A percentile compares a stretch with the other conserved stretches of the same genome.
phyloP scores from a whole-genome alignment of 306 rosid genomes.

The Rosa persica region DNA sequence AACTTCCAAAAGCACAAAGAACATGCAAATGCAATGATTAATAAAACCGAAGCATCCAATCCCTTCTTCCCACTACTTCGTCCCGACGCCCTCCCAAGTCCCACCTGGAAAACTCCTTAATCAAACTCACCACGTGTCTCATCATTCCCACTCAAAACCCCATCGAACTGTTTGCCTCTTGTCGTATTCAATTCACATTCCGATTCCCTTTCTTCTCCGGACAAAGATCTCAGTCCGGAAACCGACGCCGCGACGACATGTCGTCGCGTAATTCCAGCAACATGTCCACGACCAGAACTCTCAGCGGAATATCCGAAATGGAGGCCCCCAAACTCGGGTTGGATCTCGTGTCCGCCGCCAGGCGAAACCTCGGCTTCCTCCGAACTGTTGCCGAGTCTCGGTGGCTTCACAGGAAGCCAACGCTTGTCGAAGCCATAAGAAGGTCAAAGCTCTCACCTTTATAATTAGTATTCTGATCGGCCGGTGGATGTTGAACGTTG shows the following conservation, averaged over 20 bases:
- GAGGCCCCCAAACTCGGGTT: conserved; percentile 41
- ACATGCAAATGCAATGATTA: background rate
- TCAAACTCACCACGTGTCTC: background rate
- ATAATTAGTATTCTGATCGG: background rate
- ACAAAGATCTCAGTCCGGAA: background rate
- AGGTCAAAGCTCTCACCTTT: conserved; percentile 44
- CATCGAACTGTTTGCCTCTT: background rate
- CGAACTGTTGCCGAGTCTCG: conserved; percentile 48
- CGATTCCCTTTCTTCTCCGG: background rate
- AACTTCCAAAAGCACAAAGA: background rate
- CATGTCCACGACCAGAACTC: conserved; percentile 43
- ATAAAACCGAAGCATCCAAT: conserved; percentile 1
- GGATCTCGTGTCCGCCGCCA: conserved; percentile 71
- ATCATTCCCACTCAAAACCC: conserved; percentile 1
- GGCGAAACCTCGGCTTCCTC: conserved; percentile 55
- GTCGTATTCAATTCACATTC: background rate
- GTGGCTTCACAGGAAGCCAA: conserved; percentile 59
- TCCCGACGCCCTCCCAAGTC: conserved; percentile 19
- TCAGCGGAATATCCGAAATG: conserved; percentile 52
- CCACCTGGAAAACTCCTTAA: background rate
- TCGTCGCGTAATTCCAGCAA: conserved; percentile 32
- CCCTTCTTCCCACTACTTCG: background rate
- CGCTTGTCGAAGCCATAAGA: conserved; percentile 57
- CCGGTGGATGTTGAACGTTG: background rate
- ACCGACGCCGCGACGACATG: conserved; percentile 30